Evolutionary conservation across 495 filamentous ascomycete genomes (phyloP).

Genomic region (Stereocaulon alpinum): DNA sequence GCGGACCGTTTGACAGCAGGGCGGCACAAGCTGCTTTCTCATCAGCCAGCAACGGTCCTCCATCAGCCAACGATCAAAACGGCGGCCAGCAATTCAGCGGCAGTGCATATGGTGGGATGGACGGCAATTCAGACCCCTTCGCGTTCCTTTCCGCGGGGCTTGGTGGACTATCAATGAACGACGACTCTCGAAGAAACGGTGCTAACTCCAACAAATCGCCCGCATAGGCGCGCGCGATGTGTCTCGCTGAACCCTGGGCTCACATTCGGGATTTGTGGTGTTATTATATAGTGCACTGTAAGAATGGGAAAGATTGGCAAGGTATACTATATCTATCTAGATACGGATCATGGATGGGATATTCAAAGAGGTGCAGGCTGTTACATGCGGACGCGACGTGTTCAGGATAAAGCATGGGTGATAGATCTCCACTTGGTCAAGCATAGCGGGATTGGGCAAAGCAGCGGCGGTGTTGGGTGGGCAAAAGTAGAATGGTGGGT

Average conservation of each 20-base stretch:
- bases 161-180: slow-evolving; percentile 68
- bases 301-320: slow-evolving; percentile 1
- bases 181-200: slow-evolving; percentile 77
- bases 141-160: slow-evolving; percentile 80
- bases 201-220: slow-evolving; percentile 55
- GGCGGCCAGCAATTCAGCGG: slow-evolving; percentile 35
- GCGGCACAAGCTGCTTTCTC: slow-evolving; percentile 86
- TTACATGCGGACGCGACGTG: slow-evolving; percentile 19
- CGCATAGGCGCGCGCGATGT: slow-evolving; percentile 32
- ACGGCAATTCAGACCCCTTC: slow-evolving; percentile 69
- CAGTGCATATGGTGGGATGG: slow-evolving; percentile 46
- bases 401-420: slow-evolving; percentile 23
- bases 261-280: slow-evolving; percentile 1
- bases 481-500: slow-evolving; percentile 15
- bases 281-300: background rate
- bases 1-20: slow-evolving; percentile 85
- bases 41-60: slow-evolving; percentile 63
- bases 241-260: background rate
- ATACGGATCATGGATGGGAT: background rate
- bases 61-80: slow-evolving; percentile 43
- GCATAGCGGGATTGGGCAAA: slow-evolving; percentile 22
- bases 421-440: slow-evolving; percentile 24
- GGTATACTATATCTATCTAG: background rate
- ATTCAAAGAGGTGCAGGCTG: background rate
- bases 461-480: slow-evolving; percentile 21